Evolutionary conservation across 352 stramenopile species (phyloP).

Genomic region (Pythium vanterpoolii): DNA sequence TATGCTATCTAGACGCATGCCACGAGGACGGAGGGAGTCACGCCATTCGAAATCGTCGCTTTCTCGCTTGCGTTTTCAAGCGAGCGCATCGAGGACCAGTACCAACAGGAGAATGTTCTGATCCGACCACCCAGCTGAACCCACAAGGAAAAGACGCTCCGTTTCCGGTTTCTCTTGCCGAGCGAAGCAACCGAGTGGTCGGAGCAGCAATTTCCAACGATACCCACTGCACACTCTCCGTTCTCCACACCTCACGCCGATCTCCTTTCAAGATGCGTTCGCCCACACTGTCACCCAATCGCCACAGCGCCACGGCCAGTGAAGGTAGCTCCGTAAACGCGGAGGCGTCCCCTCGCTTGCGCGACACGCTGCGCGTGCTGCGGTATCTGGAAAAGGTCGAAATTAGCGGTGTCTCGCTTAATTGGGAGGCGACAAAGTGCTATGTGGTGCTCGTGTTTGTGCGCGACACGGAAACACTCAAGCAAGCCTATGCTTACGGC

Average conservation of each 20-base stretch:
- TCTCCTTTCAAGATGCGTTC: not conserved
- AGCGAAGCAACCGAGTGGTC: too few relatives aligned
- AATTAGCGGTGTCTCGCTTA: slow-evolving; percentile 7
- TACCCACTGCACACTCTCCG: too few relatives aligned
- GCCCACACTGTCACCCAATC: not conserved
- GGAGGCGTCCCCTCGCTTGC: not conserved
- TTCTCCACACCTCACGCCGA: not conserved
- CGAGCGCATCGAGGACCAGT: too few relatives aligned
- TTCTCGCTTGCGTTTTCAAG: too few relatives aligned
- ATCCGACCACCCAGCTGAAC: too few relatives aligned
- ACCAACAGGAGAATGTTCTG: too few relatives aligned
- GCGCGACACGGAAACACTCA: slow-evolving; percentile 3
- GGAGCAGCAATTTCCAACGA: too few relatives aligned
- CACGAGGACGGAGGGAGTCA: too few relatives aligned
- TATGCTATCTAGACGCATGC: too few relatives aligned
- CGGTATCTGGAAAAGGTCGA: slow-evolving; percentile 8
- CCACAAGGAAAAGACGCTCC: too few relatives aligned
- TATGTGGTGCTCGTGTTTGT: slow-evolving; percentile 9
- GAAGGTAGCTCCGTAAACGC: not conserved
- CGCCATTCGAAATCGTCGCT: too few relatives aligned
- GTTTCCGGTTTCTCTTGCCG: too few relatives aligned
- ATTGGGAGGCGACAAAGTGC: slow-evolving; percentile 11
- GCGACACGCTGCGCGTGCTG: slow-evolving; percentile 8
- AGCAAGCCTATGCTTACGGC: not conserved
- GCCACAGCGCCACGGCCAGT: not conserved